Evolutionary conservation across 345 rosid genomes (phyloP), one percentile per base, ranked within the genome.

Genomic region (Populus simonii): DNA sequence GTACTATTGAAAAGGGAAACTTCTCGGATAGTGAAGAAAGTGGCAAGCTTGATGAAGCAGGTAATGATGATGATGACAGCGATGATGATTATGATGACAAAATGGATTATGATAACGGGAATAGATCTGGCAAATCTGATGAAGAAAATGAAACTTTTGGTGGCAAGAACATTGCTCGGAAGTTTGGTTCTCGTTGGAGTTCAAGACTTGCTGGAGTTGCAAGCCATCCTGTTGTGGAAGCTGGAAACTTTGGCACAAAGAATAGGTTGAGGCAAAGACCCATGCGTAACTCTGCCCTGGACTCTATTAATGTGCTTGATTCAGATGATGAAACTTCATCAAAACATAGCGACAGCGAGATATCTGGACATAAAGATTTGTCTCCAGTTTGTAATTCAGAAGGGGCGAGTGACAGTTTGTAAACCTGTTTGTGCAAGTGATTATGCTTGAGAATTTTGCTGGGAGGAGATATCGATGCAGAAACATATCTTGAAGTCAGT

Each of bases 231-330:
- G 85, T 4, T 31, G 66, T 29, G 47, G 84, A 85, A 83, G 80
- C 80, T 22, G 71, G 78, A 77, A 85, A 72, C 78, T 51, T 79
- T 74, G 80, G 82, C 68, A 69, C 85, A 35, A 89, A 83, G 83
- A 86, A 81, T 55, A 83, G 84, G 75, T 69, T 84, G 83, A 86
- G 94, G 82, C 93, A 90, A 78, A 88, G 94, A 78, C 84, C 89
- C 31, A 80, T 76, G 1, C 81, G 79, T 39, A 90, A 87, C 88
- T 84, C 91, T 72, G 92, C 93, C 55, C 79, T 89, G 49, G 88
- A 87, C 68, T 38, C 36, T 22, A 29, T 23, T 11, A 59, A 4
- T n/a, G 74, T 83, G 51, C 80, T 76, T 10, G 86, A 86, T 80
- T 88, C 87, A 55, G 90, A 84, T n/a, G 85, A 85, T 63, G 89